Percentiles rank a stretch among this genome's conserved stretches.
phyloP scores from a whole-genome alignment of 2,329 filamentous ascomycete species.

The Blastomyces silverae region DNA sequence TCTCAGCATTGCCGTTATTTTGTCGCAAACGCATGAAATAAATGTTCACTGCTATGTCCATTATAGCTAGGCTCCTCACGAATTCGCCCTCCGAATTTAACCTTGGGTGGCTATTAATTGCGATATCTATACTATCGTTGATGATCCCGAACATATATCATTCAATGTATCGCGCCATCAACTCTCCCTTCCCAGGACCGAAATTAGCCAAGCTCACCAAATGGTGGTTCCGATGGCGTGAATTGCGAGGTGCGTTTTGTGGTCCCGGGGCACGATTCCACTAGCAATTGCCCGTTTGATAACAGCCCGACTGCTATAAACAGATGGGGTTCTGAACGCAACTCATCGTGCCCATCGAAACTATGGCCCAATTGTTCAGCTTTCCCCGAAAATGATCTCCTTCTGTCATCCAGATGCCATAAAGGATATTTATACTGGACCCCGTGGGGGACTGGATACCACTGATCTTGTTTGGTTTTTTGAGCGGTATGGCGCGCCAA shows the following conservation, averaged over 20 bases:
- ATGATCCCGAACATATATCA: not conserved
- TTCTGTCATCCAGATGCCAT: slow-evolving; percentile 22
- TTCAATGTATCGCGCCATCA: slow-evolving; percentile 13
- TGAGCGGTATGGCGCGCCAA: slow-evolving; percentile 20
- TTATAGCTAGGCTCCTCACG: not conserved
- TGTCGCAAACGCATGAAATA: not conserved
- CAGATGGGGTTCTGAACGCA: slow-evolving; percentile 4
- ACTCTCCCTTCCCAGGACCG: slow-evolving; percentile 21
- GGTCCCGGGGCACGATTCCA: not conserved
- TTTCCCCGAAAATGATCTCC: slow-evolving; percentile 18
- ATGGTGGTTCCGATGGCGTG: slow-evolving; percentile 19
- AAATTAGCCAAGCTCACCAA: slow-evolving; percentile 20
- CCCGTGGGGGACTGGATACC: slow-evolving; percentile 18
- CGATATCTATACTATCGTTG: not conserved
- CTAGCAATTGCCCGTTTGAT: not conserved
- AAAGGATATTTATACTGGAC: slow-evolving; percentile 20
- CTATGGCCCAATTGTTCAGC: slow-evolving; percentile 21
- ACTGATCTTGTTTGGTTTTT: slow-evolving; percentile 15
- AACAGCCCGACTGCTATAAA: not conserved
- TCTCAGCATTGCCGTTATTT: not conserved
- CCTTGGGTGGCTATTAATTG: slow-evolving; percentile 3
- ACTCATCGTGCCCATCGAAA: slow-evolving; percentile 15
- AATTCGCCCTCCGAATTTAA: not conserved
- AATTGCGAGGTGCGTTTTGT: slow-evolving; percentile 17
- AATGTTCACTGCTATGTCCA: not conserved